These are phyloP conservation scores for Coniferiporia weirii DNA, from an alignment of 1,284 basidiomycete species.

Conservation along the genomic window DNA sequence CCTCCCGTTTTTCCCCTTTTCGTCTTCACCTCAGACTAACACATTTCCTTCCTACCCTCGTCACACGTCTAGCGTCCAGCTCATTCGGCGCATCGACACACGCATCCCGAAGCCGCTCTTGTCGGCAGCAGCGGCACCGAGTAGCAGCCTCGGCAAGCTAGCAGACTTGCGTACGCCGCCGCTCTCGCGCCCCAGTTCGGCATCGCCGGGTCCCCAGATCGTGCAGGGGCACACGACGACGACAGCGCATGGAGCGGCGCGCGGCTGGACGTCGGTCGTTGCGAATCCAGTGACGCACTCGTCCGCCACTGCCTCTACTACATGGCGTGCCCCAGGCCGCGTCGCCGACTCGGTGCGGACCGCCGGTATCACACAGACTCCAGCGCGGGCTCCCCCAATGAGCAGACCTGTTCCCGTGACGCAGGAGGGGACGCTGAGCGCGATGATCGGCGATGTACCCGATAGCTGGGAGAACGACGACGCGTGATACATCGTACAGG, in stretches of 20 bases:
- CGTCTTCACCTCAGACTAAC: background rate
- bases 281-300: slow-evolving; percentile 21
- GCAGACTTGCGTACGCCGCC: slow-evolving; percentile 39
- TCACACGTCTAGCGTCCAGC: slow-evolving; percentile 52
- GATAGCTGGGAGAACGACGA: background rate
- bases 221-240: slow-evolving; percentile 19
- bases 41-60: background rate
- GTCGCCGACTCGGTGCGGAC: slow-evolving; percentile 3
- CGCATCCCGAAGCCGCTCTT: slow-evolving; percentile 69
- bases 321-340: slow-evolving; percentile 17
- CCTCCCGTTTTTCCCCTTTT: slow-evolving; percentile 12
- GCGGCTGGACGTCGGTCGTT: slow-evolving; percentile 38
- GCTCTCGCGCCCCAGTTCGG: slow-evolving; percentile 12
- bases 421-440: background rate
- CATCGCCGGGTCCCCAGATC: slow-evolving; percentile 22
- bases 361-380: background rate
- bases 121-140: slow-evolving; percentile 35
- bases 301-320: slow-evolving; percentile 22
- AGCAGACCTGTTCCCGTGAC: background rate
- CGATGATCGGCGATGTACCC: background rate
- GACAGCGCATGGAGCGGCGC: slow-evolving; percentile 17
- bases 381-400: background rate
- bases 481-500: background rate
- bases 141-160: slow-evolving; percentile 47
- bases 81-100: slow-evolving; percentile 76